Base-by-base conservation (phyloP, 2,329 filamentous ascomycete species). In the Pyricularia pennisetigena region DNA sequence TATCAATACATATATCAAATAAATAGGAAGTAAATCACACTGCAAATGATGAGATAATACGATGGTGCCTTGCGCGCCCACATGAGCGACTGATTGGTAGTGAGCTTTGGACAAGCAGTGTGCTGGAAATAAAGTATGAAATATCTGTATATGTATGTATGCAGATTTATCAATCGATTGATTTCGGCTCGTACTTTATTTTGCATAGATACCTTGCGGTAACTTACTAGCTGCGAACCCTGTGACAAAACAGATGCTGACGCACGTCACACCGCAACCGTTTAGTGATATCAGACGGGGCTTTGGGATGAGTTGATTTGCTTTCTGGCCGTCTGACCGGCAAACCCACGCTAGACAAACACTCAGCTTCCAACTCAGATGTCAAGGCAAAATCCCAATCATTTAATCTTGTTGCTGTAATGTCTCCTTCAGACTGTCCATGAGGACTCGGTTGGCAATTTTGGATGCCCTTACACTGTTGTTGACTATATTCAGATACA, bases 401-500 rank as follows among this genome's bases (percentile, higher is more conserved):
- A 66, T 28, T 35, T 66, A 26, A 49, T 62, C 20, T 49, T 49
- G 41, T 4, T 68, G 67, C 8, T 68, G 68, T 20, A 69, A 70
- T 10, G 79, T 77, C 69, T 82, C 79, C 32, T 76, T 76, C 12
- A 82, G 70, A 35, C 78, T 77, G 20, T 76, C 76, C 12, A 79
- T 74, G 29, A 82, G 75, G 6, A 82, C 81, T 4, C 75, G 75
- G 69, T 81, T 81, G 1, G 80, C 79, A 70, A 77, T 79, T 32
- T 75, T 78, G 29, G 80, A 80, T 1, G 81, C 80, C 24, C 78
- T 71, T 32, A 82, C 74, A 24, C 78, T 79, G 70, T 76, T 77
- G 70, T 82, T 78, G 3, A 82, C 75, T 71, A 82, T 72, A 57
- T 76, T 75, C 65, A 78, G 77, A 71, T 82, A 82, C 32, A 80